Evolutionary conservation across 306 rosid genomes (phyloP), one percentile per base, ranked within the genome.

Genomic region (Pachyrhizus erosus): DNA sequence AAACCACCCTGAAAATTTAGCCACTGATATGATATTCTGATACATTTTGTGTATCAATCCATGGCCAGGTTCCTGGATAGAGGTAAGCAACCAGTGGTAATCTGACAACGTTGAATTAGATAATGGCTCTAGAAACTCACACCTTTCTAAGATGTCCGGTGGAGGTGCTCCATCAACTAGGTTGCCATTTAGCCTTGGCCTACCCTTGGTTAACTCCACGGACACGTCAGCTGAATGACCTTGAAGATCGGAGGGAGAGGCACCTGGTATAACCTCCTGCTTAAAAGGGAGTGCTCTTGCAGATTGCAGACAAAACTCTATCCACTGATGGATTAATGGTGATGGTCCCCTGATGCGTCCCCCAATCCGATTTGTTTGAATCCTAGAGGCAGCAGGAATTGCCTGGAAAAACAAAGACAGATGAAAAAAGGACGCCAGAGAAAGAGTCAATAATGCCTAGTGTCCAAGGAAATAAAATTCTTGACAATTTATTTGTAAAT

Each of bases 241-340:
- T 70, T 85, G 94, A 42, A 95, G 86, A 76, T 73, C 84, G 5
- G 87, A 77, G 5, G 98, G 99, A 60, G 94, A 89, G 31, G 97
- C 87, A 65, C 98, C 99, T 1, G 99, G 97, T 74, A 95, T 85
- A 67, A 92, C 96, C 80, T 95, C 99, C 84, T 93, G 98, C 89
- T 84, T 88, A 76, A 95, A 95, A 27, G 99, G 98, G 21, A 91
- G 77, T 31, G 98, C 89, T 77, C 99, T 84, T 45, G 97, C 90
- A 52, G 91, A 76, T 88, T 93, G 99, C 89, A 95, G 89, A 88
- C 99, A 95, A 84, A 95, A 95, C 80, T 95, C 99, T 64, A 90
- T 85, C 99, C 99, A 95, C 73, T 95, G 98, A 87, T 90, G 92
- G 49, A 91, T 77, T 77, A 93, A 80, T 5, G 98, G 99, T 58